Percentiles rank a stretch among this genome's conserved stretches.
phyloP scores from a whole-genome alignment of 768 basidiomycete species.

The Suillus variegatus region DNA sequence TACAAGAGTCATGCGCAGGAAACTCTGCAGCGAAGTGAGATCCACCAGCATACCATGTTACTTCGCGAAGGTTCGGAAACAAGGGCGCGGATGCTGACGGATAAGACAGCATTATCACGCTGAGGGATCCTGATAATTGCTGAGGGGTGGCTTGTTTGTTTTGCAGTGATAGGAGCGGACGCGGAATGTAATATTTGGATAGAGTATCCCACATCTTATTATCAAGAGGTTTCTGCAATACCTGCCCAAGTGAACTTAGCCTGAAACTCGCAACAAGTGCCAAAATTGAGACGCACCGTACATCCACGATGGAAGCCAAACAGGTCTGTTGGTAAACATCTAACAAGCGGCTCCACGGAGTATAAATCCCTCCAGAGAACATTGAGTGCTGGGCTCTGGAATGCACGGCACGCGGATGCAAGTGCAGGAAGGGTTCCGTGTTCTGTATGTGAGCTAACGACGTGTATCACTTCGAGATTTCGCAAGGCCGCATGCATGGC shows the following conservation, averaged over 20 bases:
- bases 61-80: slow-evolving; percentile 22
- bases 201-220: not conserved
- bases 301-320: not conserved
- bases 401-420: slow-evolving; percentile 24
- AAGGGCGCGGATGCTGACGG: slow-evolving; percentile 15
- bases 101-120: slow-evolving; percentile 15
- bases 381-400: slow-evolving; percentile 25
- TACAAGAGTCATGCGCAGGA: slow-evolving; percentile 24
- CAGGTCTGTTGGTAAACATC: not conserved
- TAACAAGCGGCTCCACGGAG: slow-evolving; percentile 20
- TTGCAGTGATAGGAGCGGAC: not conserved
- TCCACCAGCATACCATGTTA: slow-evolving; percentile 25
- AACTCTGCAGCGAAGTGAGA: slow-evolving; percentile 21
- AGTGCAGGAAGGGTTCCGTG: slow-evolving; percentile 21
- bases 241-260: not conserved
- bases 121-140: not conserved
- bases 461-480: not conserved
- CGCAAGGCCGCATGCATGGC: not conserved
- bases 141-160: not conserved
- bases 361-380: slow-evolving; percentile 26
- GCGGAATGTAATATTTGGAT: not conserved
- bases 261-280: not conserved
- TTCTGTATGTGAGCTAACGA: not conserved
- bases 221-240: not conserved
- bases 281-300: not conserved